Base-by-base conservation (phyloP, 306 rosid species). In the Vicia faba region DNA sequence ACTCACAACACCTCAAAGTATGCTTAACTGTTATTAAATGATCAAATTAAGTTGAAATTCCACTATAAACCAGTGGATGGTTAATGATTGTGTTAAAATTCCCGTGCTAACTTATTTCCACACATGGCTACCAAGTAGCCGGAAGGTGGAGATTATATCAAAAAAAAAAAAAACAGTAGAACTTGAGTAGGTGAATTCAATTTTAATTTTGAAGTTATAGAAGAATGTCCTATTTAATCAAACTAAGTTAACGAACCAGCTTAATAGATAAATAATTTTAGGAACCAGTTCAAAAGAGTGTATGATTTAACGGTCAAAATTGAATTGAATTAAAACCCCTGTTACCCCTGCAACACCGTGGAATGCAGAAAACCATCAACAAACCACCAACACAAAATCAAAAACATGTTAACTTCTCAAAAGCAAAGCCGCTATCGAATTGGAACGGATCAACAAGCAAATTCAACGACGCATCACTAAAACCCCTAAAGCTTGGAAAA, bases 381-480 rank as follows among this genome's bases (percentile, higher is more conserved):
- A 48, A 74, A 67, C 63, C 66, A 58, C 68, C 61, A 67, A 67
- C 62, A 48, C 18, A 46, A 45, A 57, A 75, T 73, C 77, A 62
- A 61, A 58, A 62, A 56, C 59, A 64, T 69, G 54, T 43, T 64
- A 66, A 74, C 68, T 50, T 61, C 67, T 72, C 16, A 61, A 82
- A 74, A 61, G 46, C 61, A 71, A 75, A 28, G 77, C 46, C 18
- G 62, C 11, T 74, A 53, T 16, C 68, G 78, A 81, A 79, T 75
- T 68, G 29, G 77, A 60, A 74, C 78, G 86, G 95, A 95, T 90
- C 97, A 84, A 83, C 70, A 55, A 76, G 77, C 80, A 60, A 83
- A 77, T 69, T 85, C 65, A 18, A 67, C 19, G 53, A 75, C 75
- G 39, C 77, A 61, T 53, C 66, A 75, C 89, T 81, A 83, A 86